phyloP scores from a whole-genome alignment of 768 basidiomycete genomes.

The Naganishia randhawae region DNA sequence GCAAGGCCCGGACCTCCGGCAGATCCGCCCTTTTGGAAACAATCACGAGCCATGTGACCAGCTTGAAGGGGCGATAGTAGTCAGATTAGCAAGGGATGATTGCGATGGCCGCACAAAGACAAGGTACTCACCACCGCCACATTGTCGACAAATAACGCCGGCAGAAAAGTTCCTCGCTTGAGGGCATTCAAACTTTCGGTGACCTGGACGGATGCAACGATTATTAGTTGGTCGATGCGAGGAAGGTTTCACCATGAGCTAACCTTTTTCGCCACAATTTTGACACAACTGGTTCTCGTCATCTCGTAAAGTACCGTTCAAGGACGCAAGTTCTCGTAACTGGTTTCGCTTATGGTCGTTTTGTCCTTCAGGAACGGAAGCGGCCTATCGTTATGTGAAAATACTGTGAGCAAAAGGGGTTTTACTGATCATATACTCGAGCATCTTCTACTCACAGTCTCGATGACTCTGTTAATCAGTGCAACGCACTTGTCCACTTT shows the following conservation, averaged over 20 bases:
- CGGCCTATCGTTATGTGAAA: constrained; percentile 64
- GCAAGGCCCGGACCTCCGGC: constrained; percentile 54
- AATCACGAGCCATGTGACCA: constrained; percentile 98
- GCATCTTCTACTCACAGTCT: constrained; percentile 65
- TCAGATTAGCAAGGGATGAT: neutral
- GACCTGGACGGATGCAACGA: constrained; percentile 54
- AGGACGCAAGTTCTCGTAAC: constrained; percentile 90
- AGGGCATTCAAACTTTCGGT: constrained; percentile 98
- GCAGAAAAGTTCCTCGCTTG: constrained; percentile 98
- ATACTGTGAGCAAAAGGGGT: neutral
- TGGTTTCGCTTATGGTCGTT: constrained; percentile 99
- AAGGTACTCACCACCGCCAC: constrained; percentile 64
- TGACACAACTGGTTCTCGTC: constrained; percentile 99
- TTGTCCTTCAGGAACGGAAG: constrained; percentile 97
- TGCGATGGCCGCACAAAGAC: too few species aligned
- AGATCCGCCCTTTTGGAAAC: constrained; percentile 86
- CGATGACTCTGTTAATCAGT: constrained; percentile 95
- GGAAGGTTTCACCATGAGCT: constrained; percentile 15
- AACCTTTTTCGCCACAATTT: constrained; percentile 52
- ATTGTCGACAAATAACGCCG: constrained; percentile 97
- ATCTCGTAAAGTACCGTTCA: constrained; percentile 97
- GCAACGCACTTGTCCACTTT: constrained; percentile 87
- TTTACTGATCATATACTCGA: too few species aligned
- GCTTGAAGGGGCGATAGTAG: constrained; percentile 51
- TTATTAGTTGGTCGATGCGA: neutral